Base-by-base conservation (phyloP, 176 grass and related monocot genomes). In the Oryza officinalis region DNA sequence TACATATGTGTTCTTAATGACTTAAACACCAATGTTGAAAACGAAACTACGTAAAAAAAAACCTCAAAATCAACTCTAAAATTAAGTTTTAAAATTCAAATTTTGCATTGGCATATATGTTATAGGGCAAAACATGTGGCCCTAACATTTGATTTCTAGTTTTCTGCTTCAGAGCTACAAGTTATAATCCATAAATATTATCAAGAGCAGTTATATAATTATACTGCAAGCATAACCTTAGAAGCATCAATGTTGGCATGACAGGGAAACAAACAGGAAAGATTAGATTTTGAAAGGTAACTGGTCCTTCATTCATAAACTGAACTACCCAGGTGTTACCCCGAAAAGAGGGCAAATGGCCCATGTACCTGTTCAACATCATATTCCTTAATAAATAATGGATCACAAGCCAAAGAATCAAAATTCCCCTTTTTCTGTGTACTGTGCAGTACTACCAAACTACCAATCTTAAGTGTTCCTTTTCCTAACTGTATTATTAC, bases 291-390 rank as follows among this genome's bases (percentile, higher is more conserved):
- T 10, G 49, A 79, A 50, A 52, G 76, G 27, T 69, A 72, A 63
- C 60, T 49, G 22, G 35, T 74, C 67, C 10, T 72, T 77, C 54
- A 60, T 72, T 77, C 57, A 61, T 69, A 41, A 18, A 66, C 57
- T 43, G 2, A 72, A 72, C 44, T 54, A 7, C 43, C 41, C 14
- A 82, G 59, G 54, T 82, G 32, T 72, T 45, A 47, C 60, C 81
- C 26, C 41, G 1, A 33, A 25, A 74, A 14, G 35, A 65, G 13
- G 10, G 27, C 18, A 83, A 80, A 64, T 52, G 68, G 18, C 5
- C 76, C 67, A 73, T 78, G 74, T 78, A 84, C 75, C 59, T 45
- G 45, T 54, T 41, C 43, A 44, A 43, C 64, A 67, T 52, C 28
- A 61, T 26, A 32, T 52, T 47, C 52, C 45, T 59, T 86, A 0